phyloP scores from a whole-genome alignment of 1,284 basidiomycete species.

The Ceraceosorus guamensis region DNA sequence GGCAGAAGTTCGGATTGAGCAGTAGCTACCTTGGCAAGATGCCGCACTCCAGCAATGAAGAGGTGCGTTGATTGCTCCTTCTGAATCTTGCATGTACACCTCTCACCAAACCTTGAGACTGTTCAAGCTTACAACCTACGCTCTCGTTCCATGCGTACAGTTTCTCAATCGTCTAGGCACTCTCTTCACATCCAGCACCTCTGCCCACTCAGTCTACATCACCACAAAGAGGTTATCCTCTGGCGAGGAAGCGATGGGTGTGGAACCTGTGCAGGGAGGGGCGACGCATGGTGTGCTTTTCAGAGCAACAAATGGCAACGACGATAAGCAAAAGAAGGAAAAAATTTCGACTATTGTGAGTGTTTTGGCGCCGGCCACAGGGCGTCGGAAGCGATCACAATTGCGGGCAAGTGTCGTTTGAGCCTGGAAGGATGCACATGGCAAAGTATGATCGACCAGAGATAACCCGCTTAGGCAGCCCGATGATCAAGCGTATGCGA shows the following conservation, averaged over 20 bases:
- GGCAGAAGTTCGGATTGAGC: too few relatives aligned
- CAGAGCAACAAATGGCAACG: slow-evolving; percentile 34
- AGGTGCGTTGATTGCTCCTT: too few relatives aligned
- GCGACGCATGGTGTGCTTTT: slow-evolving; percentile 19
- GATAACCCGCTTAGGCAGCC: too few relatives aligned
- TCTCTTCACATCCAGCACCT: slow-evolving; percentile 24
- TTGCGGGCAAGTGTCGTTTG: background rate
- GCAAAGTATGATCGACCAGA: too few relatives aligned
- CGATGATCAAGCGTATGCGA: too few relatives aligned
- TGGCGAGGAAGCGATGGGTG: slow-evolving; percentile 7
- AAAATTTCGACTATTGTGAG: background rate
- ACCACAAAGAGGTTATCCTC: slow-evolving; percentile 21
- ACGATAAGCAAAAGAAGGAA: slow-evolving; percentile 1
- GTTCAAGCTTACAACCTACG: too few relatives aligned
- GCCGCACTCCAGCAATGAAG: too few relatives aligned
- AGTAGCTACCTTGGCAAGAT: too few relatives aligned
- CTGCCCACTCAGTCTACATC: slow-evolving; percentile 38
- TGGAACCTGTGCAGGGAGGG: slow-evolving; percentile 10
- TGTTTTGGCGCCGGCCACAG: background rate
- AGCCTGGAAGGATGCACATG: background rate
- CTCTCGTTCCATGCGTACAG: slow-evolving; percentile 8
- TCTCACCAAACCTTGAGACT: too few relatives aligned
- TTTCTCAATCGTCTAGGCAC: slow-evolving; percentile 30
- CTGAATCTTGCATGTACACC: too few relatives aligned
- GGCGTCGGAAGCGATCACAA: background rate